Evolutionary conservation across 2,329 filamentous ascomycete species (phyloP), one percentile per base, ranked within the genome.

Genomic region (Phoma sp.): DNA sequence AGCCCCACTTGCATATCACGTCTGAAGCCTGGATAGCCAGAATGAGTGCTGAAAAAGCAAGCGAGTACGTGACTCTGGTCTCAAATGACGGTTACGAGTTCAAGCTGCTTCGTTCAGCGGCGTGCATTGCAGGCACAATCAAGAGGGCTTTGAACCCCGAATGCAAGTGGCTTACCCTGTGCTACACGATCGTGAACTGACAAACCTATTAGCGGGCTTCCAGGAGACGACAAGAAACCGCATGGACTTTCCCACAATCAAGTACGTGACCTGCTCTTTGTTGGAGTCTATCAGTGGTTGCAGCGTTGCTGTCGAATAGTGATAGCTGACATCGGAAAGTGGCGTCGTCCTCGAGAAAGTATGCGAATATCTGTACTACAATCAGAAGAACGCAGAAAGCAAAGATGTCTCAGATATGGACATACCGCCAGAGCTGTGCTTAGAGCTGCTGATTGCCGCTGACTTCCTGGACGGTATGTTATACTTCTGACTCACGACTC

Each of bases 351-450:
- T 93, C 2, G 89, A 93, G 72, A 91, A 91, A 71, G 86, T 93
- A 29, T 89, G 87, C 73, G 89, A 93, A 75, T 93, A 93, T 76
- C 87, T 92, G 58, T 89, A 91, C 71, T 93, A 92, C 78, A 89
- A 89, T 79, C 87, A 91, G 75, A 88, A 87, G 67, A 83, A 90
- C 75, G 82, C 83, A 46, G 83, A 91, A 61, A 80, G 80, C 61
- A 86, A 88, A 63, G 86, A 91, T 65, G 89, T 92, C 18, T 86
- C 88, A 4, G 90, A 93, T 67, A 89, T 92, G 86, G 89, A 92
- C 13, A 88, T 93, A 54, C 89, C 89, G 10, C 85, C 89, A 27
- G 89, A 93, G 76, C 78, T 93, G 44, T 92, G 89, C 65, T 80
- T 93, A 38, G 89, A 93, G 77, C 74, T 93, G 56, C 77, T 93